These are phyloP conservation scores for Phytophthora hybrid DNA, from an alignment of 352 stramenopile genomes.

Conservation along the genomic window DNA sequence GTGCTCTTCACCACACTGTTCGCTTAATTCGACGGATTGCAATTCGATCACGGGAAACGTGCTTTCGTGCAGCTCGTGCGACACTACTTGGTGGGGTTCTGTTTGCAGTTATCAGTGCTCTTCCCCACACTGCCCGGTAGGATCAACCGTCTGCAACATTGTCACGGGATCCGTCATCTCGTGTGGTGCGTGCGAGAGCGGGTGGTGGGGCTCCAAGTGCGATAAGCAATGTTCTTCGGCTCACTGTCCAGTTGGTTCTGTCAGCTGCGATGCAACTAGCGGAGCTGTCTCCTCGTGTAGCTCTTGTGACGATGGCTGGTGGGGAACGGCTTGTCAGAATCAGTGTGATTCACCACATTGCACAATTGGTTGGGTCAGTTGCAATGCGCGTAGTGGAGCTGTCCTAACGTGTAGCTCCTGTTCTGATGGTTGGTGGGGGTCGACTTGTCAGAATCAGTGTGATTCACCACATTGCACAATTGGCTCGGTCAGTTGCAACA, in stretches of 20 bases:
- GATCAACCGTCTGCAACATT: background rate
- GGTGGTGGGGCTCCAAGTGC: background rate
- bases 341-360: background rate
- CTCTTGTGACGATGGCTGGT: background rate
- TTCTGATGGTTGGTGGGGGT: too few species aligned
- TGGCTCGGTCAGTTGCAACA: too few species aligned
- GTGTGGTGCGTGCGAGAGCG: background rate
- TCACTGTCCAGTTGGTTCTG: background rate
- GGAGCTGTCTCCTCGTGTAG: background rate
- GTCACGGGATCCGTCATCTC: background rate
- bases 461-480: too few species aligned
- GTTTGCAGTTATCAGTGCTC: background rate
- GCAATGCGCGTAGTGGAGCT: too few species aligned
- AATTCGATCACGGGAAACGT: background rate
- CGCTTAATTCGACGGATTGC: background rate
- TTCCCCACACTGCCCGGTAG: background rate
- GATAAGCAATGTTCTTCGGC: background rate
- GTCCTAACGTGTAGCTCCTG: too few species aligned
- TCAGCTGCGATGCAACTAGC: background rate
- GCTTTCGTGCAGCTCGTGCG: background rate
- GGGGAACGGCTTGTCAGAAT: background rate
- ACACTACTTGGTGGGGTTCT: background rate
- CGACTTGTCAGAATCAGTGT: too few species aligned
- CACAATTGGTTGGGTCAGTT: background rate
- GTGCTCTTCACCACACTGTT: background rate